These are phyloP conservation scores for Aspergillus quadrilineatus DNA, from an alignment of 2,329 filamentous ascomycete species.

Conservation along the genomic window DNA sequence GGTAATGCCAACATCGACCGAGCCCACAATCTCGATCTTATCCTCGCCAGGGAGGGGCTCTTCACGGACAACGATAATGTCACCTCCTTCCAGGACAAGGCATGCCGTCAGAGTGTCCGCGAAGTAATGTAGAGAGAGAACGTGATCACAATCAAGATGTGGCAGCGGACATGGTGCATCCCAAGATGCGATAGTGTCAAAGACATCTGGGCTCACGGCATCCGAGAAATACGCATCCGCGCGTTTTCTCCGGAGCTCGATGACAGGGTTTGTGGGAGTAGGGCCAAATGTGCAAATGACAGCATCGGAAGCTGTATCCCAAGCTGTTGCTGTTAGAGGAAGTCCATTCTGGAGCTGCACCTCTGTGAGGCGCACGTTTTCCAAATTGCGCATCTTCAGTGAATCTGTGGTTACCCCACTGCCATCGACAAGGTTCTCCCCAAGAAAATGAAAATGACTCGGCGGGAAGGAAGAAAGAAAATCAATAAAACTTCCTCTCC, in stretches of 20 bases:
- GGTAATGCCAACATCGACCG: slow-evolving; percentile 85
- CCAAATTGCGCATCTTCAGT: slow-evolving; percentile 78
- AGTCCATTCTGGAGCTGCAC: slow-evolving; percentile 61
- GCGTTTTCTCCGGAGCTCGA: slow-evolving; percentile 65
- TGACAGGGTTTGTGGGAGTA: slow-evolving; percentile 63
- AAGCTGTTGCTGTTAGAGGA: slow-evolving; percentile 73
- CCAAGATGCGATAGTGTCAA: slow-evolving; percentile 73
- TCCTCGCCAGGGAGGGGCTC: slow-evolving; percentile 65
- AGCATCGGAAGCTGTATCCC: slow-evolving; percentile 77
- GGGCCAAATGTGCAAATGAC: slow-evolving; percentile 84
- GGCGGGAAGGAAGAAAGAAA: slow-evolving; percentile 5
- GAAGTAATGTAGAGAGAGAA: slow-evolving; percentile 82
- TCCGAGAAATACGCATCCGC: slow-evolving; percentile 40
- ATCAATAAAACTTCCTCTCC: slow-evolving; percentile 2
- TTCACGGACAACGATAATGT: slow-evolving; percentile 83
- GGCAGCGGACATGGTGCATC: slow-evolving; percentile 79
- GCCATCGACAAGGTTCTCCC: slow-evolving; percentile 28
- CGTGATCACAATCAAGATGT: slow-evolving; percentile 69
- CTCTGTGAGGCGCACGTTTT: slow-evolving; percentile 69
- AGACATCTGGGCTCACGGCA: slow-evolving; percentile 40
- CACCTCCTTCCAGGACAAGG: slow-evolving; percentile 82
- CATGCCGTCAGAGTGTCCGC: slow-evolving; percentile 75
- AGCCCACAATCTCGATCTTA: slow-evolving; percentile 91
- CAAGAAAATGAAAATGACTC: slow-evolving; percentile 2
- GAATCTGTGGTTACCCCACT: slow-evolving; percentile 35